phyloP scores from a whole-genome alignment of 306 rosid genomes.

The Trifolium subterraneum region DNA sequence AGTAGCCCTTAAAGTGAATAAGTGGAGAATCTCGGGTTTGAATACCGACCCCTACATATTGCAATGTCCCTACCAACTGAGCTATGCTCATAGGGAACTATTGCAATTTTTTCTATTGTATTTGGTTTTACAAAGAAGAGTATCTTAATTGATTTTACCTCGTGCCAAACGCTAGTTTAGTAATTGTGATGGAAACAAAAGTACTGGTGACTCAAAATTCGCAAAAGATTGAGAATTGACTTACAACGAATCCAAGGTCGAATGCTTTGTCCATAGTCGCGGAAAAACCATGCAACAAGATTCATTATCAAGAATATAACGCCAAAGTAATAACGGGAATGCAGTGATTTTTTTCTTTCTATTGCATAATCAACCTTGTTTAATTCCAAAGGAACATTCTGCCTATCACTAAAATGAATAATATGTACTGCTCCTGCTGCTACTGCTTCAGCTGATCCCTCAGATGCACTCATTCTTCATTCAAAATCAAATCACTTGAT shows the following conservation, averaged over 20 bases:
- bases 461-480: conserved; percentile 62
- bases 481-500: conserved; percentile 24
- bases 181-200: not conserved
- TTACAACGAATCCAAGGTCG: conserved; percentile 66
- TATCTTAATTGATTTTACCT: not conserved
- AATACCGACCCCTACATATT: too few species aligned
- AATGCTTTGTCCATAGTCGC: conserved; percentile 80
- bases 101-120: not conserved
- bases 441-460: conserved; percentile 43
- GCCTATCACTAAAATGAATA: conserved; percentile 34
- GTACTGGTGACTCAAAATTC: not conserved
- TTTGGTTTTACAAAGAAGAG: not conserved
- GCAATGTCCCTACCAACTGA: too few species aligned
- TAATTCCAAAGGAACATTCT: conserved; percentile 44
- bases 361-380: conserved; percentile 47
- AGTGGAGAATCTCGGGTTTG: too few species aligned
- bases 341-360: conserved; percentile 58
- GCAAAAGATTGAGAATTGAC: conserved; percentile 26
- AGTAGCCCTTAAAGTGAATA: too few species aligned
- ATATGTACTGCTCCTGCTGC: conserved; percentile 3
- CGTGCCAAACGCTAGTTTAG: not conserved
- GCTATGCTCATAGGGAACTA: too few species aligned
- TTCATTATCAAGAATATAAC: conserved; percentile 67
- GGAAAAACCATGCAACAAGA: conserved; percentile 83
- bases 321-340: conserved; percentile 70